Evolutionary conservation across 1,284 basidiomycete genomes (phyloP), one percentile per base, ranked within the genome.

Genomic region (Trichosporon sp.): DNA sequence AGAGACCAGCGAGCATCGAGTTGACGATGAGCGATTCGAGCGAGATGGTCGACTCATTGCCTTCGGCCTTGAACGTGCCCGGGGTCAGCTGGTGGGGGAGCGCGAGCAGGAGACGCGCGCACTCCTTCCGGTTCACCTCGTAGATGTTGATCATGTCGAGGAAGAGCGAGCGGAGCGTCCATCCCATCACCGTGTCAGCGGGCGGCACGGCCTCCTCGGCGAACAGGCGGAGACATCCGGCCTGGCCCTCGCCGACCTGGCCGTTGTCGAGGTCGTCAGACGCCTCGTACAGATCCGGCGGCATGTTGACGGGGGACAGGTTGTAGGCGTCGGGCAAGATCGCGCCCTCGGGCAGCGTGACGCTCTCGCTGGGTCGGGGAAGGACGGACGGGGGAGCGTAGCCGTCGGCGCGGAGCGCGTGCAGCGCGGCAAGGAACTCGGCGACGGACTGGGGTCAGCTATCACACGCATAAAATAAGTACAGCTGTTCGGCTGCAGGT

Each of bases 91-190:
- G 97, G 77, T 91, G 91, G 0, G 94, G 92, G 66, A 94, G 90
- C 76, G 95, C 91, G 51, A 98, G 87, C 2, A 99, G 87, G 11
- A 98, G 85, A 11, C 92, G 88, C 1, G 96, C 94, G 76, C 91
- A 93, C 78, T 99, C 96, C 83, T 97, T 98, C 68, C 96, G 89
- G 83, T 99, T 99, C 65, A 97, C 89, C 83, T 99, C 96, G 80
- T 93, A 99, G 37, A 98, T 91, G 76, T 94, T 90, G 68, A 98
- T 85, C 64, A 92, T 89, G 80, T 98, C 96, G n/a, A 90, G 85
- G 8, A 98, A 82, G 32, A 91, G 87, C 8, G 90, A 88, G 31
- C 91, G 91, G 16, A 97, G 87, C 35, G 91, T 88, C 81, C 96
- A 96, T 1, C 94, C 93, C 7, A 88, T 85, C 0, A 92, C 88